Percentiles rank a stretch among this genome's conserved stretches.
phyloP scores from a whole-genome alignment of 164 flowering plant genomes.

The Vitis rotundifolia region DNA sequence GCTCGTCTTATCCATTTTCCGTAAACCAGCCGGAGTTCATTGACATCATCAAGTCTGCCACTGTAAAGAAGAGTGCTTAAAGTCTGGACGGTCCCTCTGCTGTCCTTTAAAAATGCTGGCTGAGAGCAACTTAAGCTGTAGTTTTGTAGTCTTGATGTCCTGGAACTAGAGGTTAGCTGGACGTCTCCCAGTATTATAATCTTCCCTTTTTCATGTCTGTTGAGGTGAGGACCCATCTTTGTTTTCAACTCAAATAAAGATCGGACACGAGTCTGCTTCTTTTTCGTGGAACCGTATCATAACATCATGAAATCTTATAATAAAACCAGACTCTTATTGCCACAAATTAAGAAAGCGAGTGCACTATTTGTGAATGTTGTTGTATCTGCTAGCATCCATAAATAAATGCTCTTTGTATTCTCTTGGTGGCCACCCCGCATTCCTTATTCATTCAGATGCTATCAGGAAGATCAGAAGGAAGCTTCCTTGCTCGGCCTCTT shows the following conservation, averaged over 20 bases:
- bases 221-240: background rate
- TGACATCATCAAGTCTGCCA: slow-evolving; percentile 75
- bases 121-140: background rate
- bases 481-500: no score
- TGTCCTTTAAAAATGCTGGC: background rate
- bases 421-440: no score
- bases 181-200: no score
- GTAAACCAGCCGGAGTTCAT: slow-evolving; percentile 66
- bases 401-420: no score
- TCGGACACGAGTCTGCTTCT: background rate
- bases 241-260: background rate
- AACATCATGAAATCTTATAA: no score
- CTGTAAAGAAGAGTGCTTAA: slow-evolving; percentile 52
- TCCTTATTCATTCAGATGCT: no score
- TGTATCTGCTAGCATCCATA: no score
- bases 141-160: background rate
- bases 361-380: no score
- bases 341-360: no score
- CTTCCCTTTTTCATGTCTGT: no score
- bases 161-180: background rate
- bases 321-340: no score
- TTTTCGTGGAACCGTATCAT: background rate
- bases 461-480: no score
- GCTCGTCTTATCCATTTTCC: background rate
- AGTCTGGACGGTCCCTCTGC: background rate